Evolutionary conservation across 345 rosid species (phyloP).

Genomic region (Sonneratia alba): DNA sequence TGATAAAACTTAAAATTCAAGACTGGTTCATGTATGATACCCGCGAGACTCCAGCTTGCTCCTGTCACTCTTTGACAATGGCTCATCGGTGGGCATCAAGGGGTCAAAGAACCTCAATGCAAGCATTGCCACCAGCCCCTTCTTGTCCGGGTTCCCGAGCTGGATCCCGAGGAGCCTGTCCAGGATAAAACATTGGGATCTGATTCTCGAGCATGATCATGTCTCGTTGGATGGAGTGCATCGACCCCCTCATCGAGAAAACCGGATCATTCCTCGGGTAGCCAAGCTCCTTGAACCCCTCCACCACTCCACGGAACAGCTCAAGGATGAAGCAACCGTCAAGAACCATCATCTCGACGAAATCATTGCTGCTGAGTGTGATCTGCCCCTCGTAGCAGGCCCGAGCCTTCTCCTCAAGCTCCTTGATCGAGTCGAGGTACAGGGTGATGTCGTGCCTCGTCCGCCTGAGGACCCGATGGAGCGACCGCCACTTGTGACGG

Average conservation of each 20-base stretch:
- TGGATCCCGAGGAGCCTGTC: constrained; percentile 63
- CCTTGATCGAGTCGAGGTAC: constrained; percentile 52
- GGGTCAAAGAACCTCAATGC: constrained; percentile 77
- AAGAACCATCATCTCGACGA: constrained; percentile 74
- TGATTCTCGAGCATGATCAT: constrained; percentile 90
- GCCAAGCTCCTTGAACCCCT: constrained; percentile 55
- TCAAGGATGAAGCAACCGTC: constrained; percentile 83
- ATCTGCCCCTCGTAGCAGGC: constrained; percentile 60
- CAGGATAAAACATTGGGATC: constrained; percentile 57
- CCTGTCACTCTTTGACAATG: constrained; percentile 46
- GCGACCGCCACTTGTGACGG: constrained; percentile 75
- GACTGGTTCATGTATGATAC: background rate
- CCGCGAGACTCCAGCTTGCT: constrained; percentile 40
- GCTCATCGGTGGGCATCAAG: constrained; percentile 80
- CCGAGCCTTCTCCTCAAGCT: constrained; percentile 59
- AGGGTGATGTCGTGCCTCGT: constrained; percentile 36
- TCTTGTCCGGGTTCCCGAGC: constrained; percentile 39
- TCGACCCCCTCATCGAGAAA: constrained; percentile 75
- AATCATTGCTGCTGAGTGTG: constrained; percentile 53
- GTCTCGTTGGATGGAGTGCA: constrained; percentile 84
- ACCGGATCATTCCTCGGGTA: constrained; percentile 73
- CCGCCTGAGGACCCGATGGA: constrained; percentile 55
- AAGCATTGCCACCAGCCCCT: constrained; percentile 52
- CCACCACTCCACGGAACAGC: constrained; percentile 64
- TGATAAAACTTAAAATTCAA: too few relatives aligned